Percentiles rank a stretch among this genome's conserved stretches.
These are phyloP conservation scores for Hygrophila difformis DNA, from an alignment of 257 asterid species.

Conservation along the genomic window DNA sequence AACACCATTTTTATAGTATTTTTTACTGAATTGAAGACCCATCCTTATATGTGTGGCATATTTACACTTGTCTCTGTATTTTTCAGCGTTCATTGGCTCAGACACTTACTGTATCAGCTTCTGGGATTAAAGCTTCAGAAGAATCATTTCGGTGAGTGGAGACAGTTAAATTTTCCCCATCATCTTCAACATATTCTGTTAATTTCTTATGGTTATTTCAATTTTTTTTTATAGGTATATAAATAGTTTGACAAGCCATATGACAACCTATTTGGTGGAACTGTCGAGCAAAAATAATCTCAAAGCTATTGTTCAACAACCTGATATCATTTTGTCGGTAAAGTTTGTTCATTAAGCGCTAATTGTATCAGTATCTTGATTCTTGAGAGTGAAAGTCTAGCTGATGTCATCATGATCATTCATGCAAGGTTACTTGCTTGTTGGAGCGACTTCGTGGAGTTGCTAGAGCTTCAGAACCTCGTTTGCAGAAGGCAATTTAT, in stretches of 20 bases:
- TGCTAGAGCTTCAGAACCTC: slow-evolving; percentile 90
- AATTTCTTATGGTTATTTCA: too few relatives aligned
- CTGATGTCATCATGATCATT: slow-evolving; percentile 16
- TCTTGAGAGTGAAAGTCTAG: slow-evolving; percentile 1
- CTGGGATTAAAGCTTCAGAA: slow-evolving; percentile 54
- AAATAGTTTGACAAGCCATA: slow-evolving; percentile 59
- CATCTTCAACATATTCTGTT: slow-evolving; percentile 9
- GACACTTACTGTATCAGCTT: slow-evolving; percentile 72
- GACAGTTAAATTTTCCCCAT: slow-evolving; percentile 12
- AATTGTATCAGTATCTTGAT: slow-evolving; percentile 1
- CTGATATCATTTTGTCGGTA: slow-evolving; percentile 80
- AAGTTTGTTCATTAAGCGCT: slow-evolving; percentile 16
- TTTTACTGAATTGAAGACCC: too few relatives aligned
- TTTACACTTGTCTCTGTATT: too few relatives aligned
- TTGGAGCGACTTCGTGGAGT: slow-evolving; percentile 98
- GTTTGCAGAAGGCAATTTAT: slow-evolving; percentile 78
- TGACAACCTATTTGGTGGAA: slow-evolving; percentile 62
- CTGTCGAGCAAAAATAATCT: slow-evolving; percentile 65
- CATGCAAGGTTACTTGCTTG: slow-evolving; percentile 71
- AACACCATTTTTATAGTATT: slow-evolving; percentile 1
- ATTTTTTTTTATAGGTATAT: slow-evolving; percentile 51
- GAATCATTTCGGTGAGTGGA: slow-evolving; percentile 58
- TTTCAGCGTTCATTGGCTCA: slow-evolving; percentile 93
- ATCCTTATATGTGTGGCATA: too few relatives aligned
- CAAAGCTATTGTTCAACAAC: slow-evolving; percentile 71